Percentiles rank a stretch among this genome's conserved stretches.
These are phyloP conservation scores for Hypoxylon sp. DNA, from an alignment of 2,329 filamentous ascomycete genomes.

Conservation along the genomic window DNA sequence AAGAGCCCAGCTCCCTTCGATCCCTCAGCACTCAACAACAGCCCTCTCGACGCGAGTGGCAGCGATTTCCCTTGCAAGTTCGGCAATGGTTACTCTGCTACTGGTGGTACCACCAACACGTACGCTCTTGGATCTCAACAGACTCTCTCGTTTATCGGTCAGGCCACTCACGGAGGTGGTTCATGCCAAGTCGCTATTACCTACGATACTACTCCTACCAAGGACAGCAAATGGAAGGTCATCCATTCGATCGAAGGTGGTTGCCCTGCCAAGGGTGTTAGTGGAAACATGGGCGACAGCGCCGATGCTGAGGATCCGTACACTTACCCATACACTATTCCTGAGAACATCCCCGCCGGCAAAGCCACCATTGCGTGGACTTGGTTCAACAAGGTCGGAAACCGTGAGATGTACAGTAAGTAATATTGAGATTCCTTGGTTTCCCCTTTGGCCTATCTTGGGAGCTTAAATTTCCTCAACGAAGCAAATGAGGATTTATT, in stretches of 20 bases:
- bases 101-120: constrained; percentile 66
- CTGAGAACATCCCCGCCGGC: constrained; percentile 78
- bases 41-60: constrained; percentile 73
- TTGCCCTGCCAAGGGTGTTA: constrained; percentile 75
- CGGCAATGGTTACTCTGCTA: constrained; percentile 62
- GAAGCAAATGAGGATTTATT: no score
- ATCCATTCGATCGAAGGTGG: constrained; percentile 91
- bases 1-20: constrained; percentile 75
- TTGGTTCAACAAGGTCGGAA: constrained; percentile 94
- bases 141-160: constrained; percentile 76
- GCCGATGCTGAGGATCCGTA: constrained; percentile 63
- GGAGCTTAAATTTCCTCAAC: no score
- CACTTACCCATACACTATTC: constrained; percentile 79
- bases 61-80: constrained; percentile 88
- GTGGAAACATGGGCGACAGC: constrained; percentile 71
- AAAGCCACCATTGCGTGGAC: constrained; percentile 90
- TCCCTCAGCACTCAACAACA: constrained; percentile 64
- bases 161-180: constrained; percentile 88
- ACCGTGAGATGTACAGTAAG: constrained; percentile 80
- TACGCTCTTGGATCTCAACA: constrained; percentile 76
- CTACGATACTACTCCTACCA: constrained; percentile 78
- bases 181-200: constrained; percentile 93
- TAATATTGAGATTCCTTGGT: neutral
- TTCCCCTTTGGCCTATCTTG: no score
- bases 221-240: constrained; percentile 83